These are phyloP conservation scores for Termitomyces sp. DNA, from an alignment of 768 basidiomycete species.

Conservation along the genomic window DNA sequence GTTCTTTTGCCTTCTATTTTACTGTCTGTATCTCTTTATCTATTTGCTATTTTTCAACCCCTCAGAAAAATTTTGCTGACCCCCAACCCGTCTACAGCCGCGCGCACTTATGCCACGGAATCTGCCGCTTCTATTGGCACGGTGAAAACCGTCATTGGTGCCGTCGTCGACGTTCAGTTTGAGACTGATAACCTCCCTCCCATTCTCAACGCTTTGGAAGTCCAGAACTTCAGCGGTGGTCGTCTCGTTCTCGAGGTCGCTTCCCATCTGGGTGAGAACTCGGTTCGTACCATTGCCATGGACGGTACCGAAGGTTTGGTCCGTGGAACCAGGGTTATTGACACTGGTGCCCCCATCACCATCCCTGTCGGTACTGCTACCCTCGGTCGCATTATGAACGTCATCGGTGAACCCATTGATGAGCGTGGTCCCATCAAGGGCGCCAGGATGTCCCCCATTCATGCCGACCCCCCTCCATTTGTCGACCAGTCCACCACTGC, in stretches of 20 bases:
- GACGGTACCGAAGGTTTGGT: constrained; percentile 99
- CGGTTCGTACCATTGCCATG: constrained; percentile 99
- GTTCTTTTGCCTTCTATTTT: constrained; percentile 2
- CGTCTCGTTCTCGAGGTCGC: constrained; percentile 99
- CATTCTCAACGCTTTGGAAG: constrained; percentile 98
- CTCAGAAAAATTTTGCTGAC: constrained; percentile 2
- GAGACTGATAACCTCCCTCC: constrained; percentile 93
- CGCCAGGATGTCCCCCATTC: constrained; percentile 88
- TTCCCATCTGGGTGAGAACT: constrained; percentile 98
- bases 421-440: constrained; percentile 99
- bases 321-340: constrained; percentile 95
- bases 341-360: constrained; percentile 94
- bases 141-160: constrained; percentile 99
- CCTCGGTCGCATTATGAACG: constrained; percentile 99
- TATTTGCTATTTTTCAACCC: constrained; percentile 6
- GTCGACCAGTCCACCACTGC: constrained; percentile 99
- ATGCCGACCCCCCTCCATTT: constrained; percentile 96
- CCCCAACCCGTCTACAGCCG: constrained; percentile 32
- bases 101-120: constrained; percentile 91
- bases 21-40: background rate
- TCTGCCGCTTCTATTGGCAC: constrained; percentile 68
- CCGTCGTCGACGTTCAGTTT: constrained; percentile 99
- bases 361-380: constrained; percentile 95
- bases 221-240: constrained; percentile 89
- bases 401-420: constrained; percentile 99